phyloP scores from a whole-genome alignment of 805 yeast genomes.

The Starmerella stellata region DNA sequence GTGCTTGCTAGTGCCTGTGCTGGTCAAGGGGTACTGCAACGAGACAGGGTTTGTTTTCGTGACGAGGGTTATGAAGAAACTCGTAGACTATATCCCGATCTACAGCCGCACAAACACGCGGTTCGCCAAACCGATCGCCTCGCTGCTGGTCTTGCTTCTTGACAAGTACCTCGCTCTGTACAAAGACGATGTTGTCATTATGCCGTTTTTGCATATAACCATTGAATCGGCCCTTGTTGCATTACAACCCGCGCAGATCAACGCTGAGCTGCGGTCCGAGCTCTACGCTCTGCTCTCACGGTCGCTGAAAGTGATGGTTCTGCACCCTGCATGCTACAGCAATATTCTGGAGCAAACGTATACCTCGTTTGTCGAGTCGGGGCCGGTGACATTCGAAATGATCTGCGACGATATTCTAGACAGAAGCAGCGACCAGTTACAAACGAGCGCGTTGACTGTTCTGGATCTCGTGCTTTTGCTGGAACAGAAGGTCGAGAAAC shows the following conservation, averaged over 20 bases:
- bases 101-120: slow-evolving; percentile 47
- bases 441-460: slow-evolving; percentile 59
- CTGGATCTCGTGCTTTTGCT: slow-evolving; percentile 48
- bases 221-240: slow-evolving; percentile 63
- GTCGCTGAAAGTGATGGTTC: neutral
- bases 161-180: slow-evolving; percentile 34
- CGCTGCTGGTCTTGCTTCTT: slow-evolving; percentile 53
- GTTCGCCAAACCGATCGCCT: slow-evolving; percentile 60
- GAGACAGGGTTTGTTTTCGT: slow-evolving; percentile 43
- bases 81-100: slow-evolving; percentile 59
- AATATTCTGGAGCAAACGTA: neutral
- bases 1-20: slow-evolving; percentile 60
- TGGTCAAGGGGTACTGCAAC: slow-evolving; percentile 30
- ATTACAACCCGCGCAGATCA: slow-evolving; percentile 48
- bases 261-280: slow-evolving; percentile 55
- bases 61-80: slow-evolving; percentile 54
- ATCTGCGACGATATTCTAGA: slow-evolving; percentile 62
- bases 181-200: slow-evolving; percentile 20
- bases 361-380: neutral
- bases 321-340: neutral
- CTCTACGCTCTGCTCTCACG: slow-evolving; percentile 50
- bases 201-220: slow-evolving; percentile 20
- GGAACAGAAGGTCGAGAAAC: slow-evolving; percentile 22
- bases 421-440: slow-evolving; percentile 50
- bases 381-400: slow-evolving; percentile 20